Percentiles rank a stretch among this genome's conserved stretches.
Evolutionary conservation across 345 rosid species (phyloP).

Genomic region (Citrus unshiu): DNA sequence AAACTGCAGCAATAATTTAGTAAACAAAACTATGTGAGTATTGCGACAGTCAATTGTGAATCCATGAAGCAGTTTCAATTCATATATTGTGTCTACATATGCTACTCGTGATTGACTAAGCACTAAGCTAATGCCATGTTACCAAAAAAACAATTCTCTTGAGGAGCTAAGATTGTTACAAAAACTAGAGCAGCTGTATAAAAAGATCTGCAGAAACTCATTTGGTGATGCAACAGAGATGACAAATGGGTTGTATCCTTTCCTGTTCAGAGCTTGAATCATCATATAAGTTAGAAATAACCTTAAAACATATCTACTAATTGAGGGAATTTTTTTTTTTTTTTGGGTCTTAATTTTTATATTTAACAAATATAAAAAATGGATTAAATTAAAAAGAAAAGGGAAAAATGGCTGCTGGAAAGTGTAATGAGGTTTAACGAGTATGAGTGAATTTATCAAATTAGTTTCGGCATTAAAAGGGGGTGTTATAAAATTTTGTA

Average conservation of each 20-base stretch:
- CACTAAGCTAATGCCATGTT: too few species aligned
- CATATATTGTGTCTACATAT: too few species aligned
- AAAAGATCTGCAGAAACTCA: conserved; percentile 27
- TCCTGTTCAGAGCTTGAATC: conserved; percentile 34
- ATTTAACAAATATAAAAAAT: too few species aligned
- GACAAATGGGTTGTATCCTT: conserved; percentile 33
- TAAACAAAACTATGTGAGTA: neutral
- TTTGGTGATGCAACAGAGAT: conserved; percentile 27
- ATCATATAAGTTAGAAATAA: conserved; percentile 44
- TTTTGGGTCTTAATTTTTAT: too few species aligned
- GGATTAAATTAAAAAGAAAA: too few species aligned
- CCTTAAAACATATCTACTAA: conserved; percentile 18
- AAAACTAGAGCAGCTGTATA: conserved; percentile 39
- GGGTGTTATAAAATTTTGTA: too few species aligned
- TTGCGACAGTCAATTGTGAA: neutral
- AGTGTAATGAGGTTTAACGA: too few species aligned
- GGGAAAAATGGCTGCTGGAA: too few species aligned
- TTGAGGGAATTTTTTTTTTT: too few species aligned
- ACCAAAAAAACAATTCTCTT: too few species aligned
- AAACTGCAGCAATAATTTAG: neutral
- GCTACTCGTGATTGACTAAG: neutral
- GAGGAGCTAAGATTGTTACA: conserved; percentile 16
- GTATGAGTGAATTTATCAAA: too few species aligned
- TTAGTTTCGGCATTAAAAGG: too few species aligned
- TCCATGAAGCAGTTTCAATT: neutral